These are phyloP conservation scores for Aureobasidium uvarum DNA, from an alignment of 2,329 filamentous ascomycete genomes.

Conservation along the genomic window DNA sequence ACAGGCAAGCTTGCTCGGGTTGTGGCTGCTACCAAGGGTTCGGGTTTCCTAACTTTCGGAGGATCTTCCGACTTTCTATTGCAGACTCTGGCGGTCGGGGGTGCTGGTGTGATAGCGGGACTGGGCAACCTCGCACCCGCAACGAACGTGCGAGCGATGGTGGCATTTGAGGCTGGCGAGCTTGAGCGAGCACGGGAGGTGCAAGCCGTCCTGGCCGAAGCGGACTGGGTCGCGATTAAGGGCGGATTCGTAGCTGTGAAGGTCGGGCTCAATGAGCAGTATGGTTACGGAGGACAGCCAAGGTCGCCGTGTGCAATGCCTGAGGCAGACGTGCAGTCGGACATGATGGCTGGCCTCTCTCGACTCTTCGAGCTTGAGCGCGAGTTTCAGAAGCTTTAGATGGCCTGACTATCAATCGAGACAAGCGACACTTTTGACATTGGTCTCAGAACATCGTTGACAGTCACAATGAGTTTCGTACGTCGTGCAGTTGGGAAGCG, in stretches of 20 bases:
- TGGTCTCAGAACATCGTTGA: background rate
- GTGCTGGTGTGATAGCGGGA: constrained; percentile 69
- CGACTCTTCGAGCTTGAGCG: constrained; percentile 48
- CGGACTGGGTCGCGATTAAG: constrained; percentile 68
- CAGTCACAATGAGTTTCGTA: background rate
- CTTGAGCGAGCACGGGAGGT: constrained; percentile 60
- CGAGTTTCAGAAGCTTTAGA: constrained; percentile 13
- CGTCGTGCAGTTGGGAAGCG: background rate
- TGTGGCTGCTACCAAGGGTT: constrained; percentile 48
- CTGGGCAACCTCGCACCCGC: constrained; percentile 69
- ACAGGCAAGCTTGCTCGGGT: constrained; percentile 65
- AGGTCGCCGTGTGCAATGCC: constrained; percentile 57
- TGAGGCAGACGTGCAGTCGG: constrained; percentile 37
- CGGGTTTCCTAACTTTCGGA: constrained; percentile 65
- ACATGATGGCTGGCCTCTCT: constrained; percentile 42
- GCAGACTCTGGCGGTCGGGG: constrained; percentile 67
- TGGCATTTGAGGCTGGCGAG: constrained; percentile 59
- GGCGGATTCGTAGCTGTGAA: constrained; percentile 69
- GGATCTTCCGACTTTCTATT: constrained; percentile 73
- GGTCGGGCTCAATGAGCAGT: constrained; percentile 60
- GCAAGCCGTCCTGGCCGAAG: constrained; percentile 64
- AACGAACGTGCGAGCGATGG: constrained; percentile 54
- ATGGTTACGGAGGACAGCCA: constrained; percentile 63
- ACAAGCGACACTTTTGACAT: no score
- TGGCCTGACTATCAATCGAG: no score